Evolutionary conservation across 257 asterid species (phyloP).

Genomic region (Sherardia arvensis): DNA sequence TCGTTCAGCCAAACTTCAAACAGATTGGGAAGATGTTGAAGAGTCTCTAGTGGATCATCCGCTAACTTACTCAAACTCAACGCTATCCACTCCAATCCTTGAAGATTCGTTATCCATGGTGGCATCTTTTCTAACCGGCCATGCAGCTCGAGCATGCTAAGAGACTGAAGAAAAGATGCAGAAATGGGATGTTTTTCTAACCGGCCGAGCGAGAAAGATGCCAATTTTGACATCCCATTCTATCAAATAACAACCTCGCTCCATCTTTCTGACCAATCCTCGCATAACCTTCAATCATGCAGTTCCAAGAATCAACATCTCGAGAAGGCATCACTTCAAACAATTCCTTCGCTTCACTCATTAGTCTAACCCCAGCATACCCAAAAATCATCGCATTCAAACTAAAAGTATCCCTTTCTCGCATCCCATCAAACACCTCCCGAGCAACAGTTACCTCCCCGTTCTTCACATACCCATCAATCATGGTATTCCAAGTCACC

Average conservation of each 20-base stretch:
- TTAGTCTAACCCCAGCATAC: conserved; percentile 19
- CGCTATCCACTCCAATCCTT: neutral
- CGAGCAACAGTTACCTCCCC: conserved; percentile 20
- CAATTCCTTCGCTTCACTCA: conserved; percentile 25
- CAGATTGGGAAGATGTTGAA: neutral
- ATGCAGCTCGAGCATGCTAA: neutral
- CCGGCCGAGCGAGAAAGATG: neutral
- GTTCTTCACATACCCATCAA: conserved; percentile 30
- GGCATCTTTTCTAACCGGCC: conserved; percentile 13
- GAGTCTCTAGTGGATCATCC: neutral
- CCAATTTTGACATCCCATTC: conserved; percentile 22
- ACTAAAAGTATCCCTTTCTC: conserved; percentile 23
- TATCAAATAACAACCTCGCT: conserved; percentile 24
- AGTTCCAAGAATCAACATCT: conserved; percentile 33
- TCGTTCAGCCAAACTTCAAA: neutral
- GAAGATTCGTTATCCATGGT: conserved; percentile 7
- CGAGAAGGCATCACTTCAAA: conserved; percentile 16
- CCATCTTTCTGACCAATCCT: conserved; percentile 18
- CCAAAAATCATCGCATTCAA: conserved; percentile 36
- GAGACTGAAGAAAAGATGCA: neutral
- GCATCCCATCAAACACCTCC: conserved; percentile 25
- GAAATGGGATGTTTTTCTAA: neutral
- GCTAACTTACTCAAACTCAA: neutral
- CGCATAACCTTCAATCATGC: conserved; percentile 30
- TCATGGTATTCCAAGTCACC: conserved; percentile 33